Conservation (phyloP, 192 early-diverging fungal genomes). For the Cladochytrium replicatum region DNA sequence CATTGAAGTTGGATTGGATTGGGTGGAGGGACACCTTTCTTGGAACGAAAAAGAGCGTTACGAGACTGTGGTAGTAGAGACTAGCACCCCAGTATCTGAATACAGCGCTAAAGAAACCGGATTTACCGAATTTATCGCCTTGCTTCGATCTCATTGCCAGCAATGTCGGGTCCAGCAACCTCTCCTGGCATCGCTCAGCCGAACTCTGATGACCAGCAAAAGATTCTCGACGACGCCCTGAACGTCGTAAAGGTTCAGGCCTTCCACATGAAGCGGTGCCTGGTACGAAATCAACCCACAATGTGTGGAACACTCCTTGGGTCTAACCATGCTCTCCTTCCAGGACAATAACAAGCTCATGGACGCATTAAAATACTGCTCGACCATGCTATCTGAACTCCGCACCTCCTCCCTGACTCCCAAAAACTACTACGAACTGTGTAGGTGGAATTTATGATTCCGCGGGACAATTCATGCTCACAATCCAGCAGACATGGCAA, state of each 20-base stretch:
- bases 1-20: too few species aligned
- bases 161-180: too few species aligned
- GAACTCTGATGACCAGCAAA: slow-evolving; percentile 88
- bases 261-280: slow-evolving; percentile 88
- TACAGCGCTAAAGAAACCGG: too few species aligned
- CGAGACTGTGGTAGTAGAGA: too few species aligned
- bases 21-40: too few species aligned
- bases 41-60: too few species aligned
- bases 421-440: slow-evolving; percentile 99
- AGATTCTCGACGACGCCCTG: slow-evolving; percentile 86
- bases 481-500: slow-evolving; percentile 71
- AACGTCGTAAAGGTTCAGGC: slow-evolving; percentile 88
- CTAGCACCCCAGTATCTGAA: too few species aligned
- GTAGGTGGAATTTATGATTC: slow-evolving; percentile 37
- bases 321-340: not conserved
- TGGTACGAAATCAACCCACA: slow-evolving; percentile 47
- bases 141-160: too few species aligned
- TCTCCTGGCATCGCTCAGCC: too few species aligned
- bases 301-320: too few species aligned
- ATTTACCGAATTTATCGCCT: too few species aligned
- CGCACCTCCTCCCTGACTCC: slow-evolving; percentile 89
- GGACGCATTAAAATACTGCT: slow-evolving; percentile 98
- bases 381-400: slow-evolving; percentile 94
- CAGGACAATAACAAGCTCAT: slow-evolving; percentile 83
- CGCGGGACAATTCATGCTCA: slow-evolving; percentile 7